phyloP scores from a whole-genome alignment of 257 asterid species.

The Solanum verrucosum region DNA sequence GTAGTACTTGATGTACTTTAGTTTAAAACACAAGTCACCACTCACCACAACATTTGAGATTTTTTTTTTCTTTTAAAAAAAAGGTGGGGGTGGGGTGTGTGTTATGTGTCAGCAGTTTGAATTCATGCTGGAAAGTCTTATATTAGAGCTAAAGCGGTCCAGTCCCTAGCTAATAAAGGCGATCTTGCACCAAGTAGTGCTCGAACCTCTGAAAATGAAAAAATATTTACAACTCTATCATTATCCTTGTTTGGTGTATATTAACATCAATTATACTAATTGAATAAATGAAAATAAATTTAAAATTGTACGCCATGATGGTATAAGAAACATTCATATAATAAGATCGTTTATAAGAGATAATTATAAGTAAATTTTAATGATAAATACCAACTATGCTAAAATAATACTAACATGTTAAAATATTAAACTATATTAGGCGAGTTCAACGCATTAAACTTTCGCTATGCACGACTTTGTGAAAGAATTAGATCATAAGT shows the following conservation, averaged over 20 bases:
- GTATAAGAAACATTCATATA: too few relatives aligned
- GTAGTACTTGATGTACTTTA: background rate
- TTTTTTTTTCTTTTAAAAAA: too few relatives aligned
- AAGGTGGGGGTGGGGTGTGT: too few relatives aligned
- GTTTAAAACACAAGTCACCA: background rate
- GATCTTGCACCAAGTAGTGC: background rate
- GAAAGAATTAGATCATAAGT: too few relatives aligned
- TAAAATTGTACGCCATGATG: background rate
- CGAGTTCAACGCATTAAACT: too few relatives aligned
- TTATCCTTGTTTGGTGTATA: background rate
- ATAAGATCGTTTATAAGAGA: background rate
- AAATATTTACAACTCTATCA: background rate
- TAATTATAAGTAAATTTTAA: background rate
- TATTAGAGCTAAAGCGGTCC: background rate
- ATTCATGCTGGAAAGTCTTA: background rate
- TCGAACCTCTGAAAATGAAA: background rate
- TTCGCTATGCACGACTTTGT: too few relatives aligned
- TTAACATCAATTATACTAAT: background rate
- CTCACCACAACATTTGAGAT: background rate
- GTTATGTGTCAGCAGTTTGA: background rate
- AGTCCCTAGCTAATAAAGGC: background rate
- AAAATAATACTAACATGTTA: background rate
- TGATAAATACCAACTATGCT: background rate
- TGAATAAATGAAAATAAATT: background rate
- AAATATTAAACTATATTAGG: too few relatives aligned